A percentile compares a stretch with the other conserved stretches of the same genome.
Conservation (phyloP, 2,329 filamentous ascomycete species). For the Cladobotryum mycophilum region DNA sequence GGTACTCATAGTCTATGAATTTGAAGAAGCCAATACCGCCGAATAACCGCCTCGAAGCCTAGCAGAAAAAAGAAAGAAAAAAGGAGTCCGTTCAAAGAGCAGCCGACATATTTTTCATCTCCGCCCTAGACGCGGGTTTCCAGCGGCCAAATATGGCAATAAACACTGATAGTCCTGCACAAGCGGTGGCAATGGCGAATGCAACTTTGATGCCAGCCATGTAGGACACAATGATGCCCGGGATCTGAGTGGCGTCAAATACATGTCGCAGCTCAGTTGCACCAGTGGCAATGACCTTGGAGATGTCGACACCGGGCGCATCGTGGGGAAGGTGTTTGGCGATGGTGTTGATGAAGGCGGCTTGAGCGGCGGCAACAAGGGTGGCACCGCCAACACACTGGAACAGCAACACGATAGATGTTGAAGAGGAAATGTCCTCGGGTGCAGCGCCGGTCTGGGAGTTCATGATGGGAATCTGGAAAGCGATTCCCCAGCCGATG, state of each 20-base stretch:
- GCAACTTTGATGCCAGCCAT: background rate
- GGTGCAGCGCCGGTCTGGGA: slow-evolving; percentile 14
- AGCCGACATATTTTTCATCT: no score
- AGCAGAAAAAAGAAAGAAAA: no score
- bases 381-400: slow-evolving; percentile 39
- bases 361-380: slow-evolving; percentile 34
- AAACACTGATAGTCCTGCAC: no score
- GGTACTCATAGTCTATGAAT: no score
- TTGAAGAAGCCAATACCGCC: no score
- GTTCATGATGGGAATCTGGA: slow-evolving; percentile 43
- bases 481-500: slow-evolving; percentile 35
- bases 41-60: no score
- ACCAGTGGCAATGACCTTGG: slow-evolving; percentile 2
- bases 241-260: background rate
- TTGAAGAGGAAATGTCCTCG: slow-evolving; percentile 2
- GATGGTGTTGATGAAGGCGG: slow-evolving; percentile 32
- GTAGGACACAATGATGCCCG: slow-evolving; percentile 1
- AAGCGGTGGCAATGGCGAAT: background rate
- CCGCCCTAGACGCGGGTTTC: no score
- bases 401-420: slow-evolving; percentile 19
- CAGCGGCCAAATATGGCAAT: no score
- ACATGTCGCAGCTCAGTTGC: background rate
- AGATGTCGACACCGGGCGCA: background rate
- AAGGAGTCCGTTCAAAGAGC: no score
- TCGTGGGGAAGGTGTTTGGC: slow-evolving; percentile 18